These are phyloP conservation scores for Pistacia integerrima DNA, from an alignment of 345 rosid species.

Conservation along the genomic window DNA sequence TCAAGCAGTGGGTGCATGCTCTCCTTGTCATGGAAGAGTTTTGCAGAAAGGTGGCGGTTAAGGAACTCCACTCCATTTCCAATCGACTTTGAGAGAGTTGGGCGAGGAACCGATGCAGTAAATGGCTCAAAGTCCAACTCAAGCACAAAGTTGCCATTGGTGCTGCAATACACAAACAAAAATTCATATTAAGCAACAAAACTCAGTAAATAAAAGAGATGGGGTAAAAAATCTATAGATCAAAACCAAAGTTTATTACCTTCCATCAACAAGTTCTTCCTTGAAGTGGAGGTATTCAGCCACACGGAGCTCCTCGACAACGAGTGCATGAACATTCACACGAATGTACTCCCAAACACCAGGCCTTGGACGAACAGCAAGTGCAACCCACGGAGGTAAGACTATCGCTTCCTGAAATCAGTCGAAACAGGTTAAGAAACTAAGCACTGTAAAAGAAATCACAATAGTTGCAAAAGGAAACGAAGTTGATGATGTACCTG, in stretches of 20 bases:
- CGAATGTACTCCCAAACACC: constrained; percentile 95
- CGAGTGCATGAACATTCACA: constrained; percentile 78
- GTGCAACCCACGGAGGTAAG: constrained; percentile 86
- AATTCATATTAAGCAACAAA: constrained; percentile 8
- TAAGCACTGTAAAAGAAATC: neutral
- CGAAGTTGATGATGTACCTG: constrained; percentile 45
- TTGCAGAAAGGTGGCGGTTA: constrained; percentile 93
- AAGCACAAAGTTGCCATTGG: constrained; percentile 77
- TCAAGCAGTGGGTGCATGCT: constrained; percentile 89
- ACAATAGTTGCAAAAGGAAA: neutral
- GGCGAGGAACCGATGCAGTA: constrained; percentile 84
- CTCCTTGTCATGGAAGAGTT: constrained; percentile 94
- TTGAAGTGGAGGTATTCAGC: constrained; percentile 88
- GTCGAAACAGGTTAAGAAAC: neutral
- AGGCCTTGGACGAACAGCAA: constrained; percentile 93
- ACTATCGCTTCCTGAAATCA: constrained; percentile 81
- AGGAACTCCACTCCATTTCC: constrained; percentile 98
- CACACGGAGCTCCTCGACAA: constrained; percentile 74
- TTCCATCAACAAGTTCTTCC: constrained; percentile 95
- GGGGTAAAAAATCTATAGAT: neutral
- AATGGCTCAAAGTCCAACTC: constrained; percentile 98
- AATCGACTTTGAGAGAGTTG: constrained; percentile 81
- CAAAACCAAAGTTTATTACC: neutral
- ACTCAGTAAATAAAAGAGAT: neutral
- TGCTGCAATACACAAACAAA: constrained; percentile 36